phyloP scores from a whole-genome alignment of 2,329 filamentous ascomycete genomes.

The Diaporthe helianthi region DNA sequence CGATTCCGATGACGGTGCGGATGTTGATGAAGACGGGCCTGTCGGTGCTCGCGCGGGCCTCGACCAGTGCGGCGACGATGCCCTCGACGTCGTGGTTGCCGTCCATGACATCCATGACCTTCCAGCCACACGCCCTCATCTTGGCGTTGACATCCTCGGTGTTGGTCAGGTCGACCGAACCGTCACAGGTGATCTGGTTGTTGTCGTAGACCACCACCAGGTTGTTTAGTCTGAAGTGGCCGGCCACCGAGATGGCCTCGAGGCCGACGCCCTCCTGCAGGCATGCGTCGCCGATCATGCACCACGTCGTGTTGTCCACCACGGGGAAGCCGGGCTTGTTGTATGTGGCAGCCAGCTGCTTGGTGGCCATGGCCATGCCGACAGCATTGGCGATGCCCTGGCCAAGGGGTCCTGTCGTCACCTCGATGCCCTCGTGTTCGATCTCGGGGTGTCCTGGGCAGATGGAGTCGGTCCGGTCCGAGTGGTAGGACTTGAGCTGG shows the following conservation, averaged over 20 bases:
- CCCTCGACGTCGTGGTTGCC: slow-evolving; percentile 55
- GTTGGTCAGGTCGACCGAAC: slow-evolving; percentile 58
- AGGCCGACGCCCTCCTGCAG: slow-evolving; percentile 62
- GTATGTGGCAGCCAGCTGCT: slow-evolving; percentile 58
- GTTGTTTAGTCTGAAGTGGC: slow-evolving; percentile 59
- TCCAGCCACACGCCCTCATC: slow-evolving; percentile 60
- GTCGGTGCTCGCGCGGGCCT: slow-evolving; percentile 47
- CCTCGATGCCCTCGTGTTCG: slow-evolving; percentile 61
- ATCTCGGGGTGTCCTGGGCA: slow-evolving; percentile 63
- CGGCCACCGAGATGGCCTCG: slow-evolving; percentile 61
- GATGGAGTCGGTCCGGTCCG: slow-evolving; percentile 48
- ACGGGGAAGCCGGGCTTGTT: slow-evolving; percentile 57
- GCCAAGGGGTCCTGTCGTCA: slow-evolving; percentile 63
- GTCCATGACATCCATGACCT: slow-evolving; percentile 58
- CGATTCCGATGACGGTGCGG: slow-evolving; percentile 61
- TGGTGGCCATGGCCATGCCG: slow-evolving; percentile 61
- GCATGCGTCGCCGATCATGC: slow-evolving; percentile 62
- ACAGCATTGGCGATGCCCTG: slow-evolving; percentile 65
- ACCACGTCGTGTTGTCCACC: slow-evolving; percentile 58
- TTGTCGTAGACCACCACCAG: slow-evolving; percentile 61
- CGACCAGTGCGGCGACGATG: slow-evolving; percentile 53
- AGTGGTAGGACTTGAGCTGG: slow-evolving; percentile 60
- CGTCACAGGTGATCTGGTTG: slow-evolving; percentile 64
- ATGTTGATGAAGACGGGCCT: slow-evolving; percentile 66
- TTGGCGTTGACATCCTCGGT: slow-evolving; percentile 62